Conservation (phyloP, 106 monocot genomes). For the Ottelia alismoides region DNA sequence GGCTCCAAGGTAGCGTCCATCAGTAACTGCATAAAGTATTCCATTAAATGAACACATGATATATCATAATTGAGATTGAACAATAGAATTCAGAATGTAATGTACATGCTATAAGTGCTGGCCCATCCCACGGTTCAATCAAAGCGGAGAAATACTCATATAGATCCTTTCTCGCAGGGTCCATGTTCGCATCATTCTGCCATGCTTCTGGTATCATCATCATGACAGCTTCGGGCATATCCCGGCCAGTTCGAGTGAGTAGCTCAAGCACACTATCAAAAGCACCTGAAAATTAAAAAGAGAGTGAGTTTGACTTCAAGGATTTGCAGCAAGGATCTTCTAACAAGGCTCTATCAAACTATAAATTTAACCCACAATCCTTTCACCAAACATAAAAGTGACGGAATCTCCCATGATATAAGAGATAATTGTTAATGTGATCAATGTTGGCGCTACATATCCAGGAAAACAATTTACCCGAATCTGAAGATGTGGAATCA, state of each 20-base stretch:
- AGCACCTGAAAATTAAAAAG: constrained; percentile 62
- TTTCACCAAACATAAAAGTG: no score
- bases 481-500: constrained; percentile 88
- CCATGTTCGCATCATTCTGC: constrained; percentile 92
- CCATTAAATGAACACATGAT: no score
- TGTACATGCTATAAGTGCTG: constrained; percentile 86
- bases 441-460: no score
- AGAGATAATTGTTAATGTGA: no score
- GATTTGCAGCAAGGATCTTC: no score
- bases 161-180: constrained; percentile 69
- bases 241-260: constrained; percentile 72
- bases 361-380: no score
- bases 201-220: constrained; percentile 99
- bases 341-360: no score
- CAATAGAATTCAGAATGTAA: background rate
- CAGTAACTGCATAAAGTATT: constrained; percentile 60
- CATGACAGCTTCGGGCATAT: constrained; percentile 89
- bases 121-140: constrained; percentile 98
- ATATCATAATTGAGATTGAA: background rate
- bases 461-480: constrained; percentile 55
- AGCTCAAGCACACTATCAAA: constrained; percentile 94
- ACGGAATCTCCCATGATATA: no score
- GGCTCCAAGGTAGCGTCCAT: constrained; percentile 95
- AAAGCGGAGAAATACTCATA: constrained; percentile 92
- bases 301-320: no score